A percentile compares a stretch with the other conserved stretches of the same genome.
Conservation (phyloP, 495 filamentous ascomycete species). For the Hamigera avellanea region DNA sequence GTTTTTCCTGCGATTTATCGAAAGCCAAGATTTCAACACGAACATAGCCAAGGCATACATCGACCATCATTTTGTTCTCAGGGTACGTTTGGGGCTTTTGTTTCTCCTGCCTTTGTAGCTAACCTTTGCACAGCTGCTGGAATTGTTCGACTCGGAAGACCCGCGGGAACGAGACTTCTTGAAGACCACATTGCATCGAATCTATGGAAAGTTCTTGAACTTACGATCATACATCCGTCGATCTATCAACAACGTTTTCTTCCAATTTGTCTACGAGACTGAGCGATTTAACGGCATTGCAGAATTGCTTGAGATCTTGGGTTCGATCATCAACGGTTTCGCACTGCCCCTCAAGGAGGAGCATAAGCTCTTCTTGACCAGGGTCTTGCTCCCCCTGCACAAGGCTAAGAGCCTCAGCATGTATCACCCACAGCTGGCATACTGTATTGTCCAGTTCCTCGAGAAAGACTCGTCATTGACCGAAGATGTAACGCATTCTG, state of each 20-base stretch:
- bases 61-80: constrained; percentile 93
- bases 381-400: constrained; percentile 86
- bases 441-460: constrained; percentile 98
- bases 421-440: constrained; percentile 97
- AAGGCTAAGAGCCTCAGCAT: constrained; percentile 99
- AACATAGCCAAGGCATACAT: constrained; percentile 99
- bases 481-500: constrained; percentile 60
- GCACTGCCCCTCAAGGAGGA: constrained; percentile 96
- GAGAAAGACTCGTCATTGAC: constrained; percentile 97
- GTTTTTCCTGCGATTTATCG: constrained; percentile 97
- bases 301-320: constrained; percentile 90
- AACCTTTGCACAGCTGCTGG: constrained; percentile 54
- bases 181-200: constrained; percentile 95
- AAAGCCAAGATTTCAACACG: constrained; percentile 99
- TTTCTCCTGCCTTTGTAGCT: constrained; percentile 2
- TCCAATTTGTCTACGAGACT: constrained; percentile 98
- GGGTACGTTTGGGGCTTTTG: constrained; percentile 36
- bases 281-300: constrained; percentile 98
- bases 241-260: constrained; percentile 99
- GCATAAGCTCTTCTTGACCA: constrained; percentile 94
- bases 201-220: constrained; percentile 99
- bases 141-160: constrained; percentile 98
- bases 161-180: constrained; percentile 94
- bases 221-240: constrained; percentile 92
- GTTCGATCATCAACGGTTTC: constrained; percentile 99